Evolutionary conservation across 1,139 yeast genomes (phyloP), one percentile per base, ranked within the genome.

Genomic region (Lodderomyces jiufengensis): DNA sequence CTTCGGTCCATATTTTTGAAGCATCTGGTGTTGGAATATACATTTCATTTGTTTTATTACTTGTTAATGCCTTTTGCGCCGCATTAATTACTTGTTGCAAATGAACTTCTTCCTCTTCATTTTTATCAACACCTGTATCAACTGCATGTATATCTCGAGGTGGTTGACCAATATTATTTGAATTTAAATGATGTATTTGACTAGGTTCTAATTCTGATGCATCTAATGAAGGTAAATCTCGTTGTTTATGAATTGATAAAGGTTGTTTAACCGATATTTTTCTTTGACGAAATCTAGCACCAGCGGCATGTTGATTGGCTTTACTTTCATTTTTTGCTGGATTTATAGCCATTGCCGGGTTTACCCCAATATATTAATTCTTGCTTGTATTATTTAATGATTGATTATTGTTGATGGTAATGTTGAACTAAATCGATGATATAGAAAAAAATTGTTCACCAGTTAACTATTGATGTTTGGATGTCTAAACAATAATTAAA

Each of bases 1-100:
- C 95, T 24, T 86, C 95, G 3, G 67, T 59, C 96, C 97, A 88
- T 23, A 76, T 66, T 50, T 73, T 73, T 1, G 95, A 83, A 2
- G 98, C 97, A 66, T 88, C 95, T 0, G 98, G 98, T 0, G 98
- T 92, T 2, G 98, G 99, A 50, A 92, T 94, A 56, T 84, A 92
- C 18, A 86, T 83, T 15, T 43, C 50, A 30, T 39, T 42, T 29
- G 42, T 29, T 21, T 39, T 31, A 11, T 57, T 57, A 14, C 35
- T 30, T n/a, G 34, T 21, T 31, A 78, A 69, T 3, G 83, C 84
- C 24, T 81, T 74, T 42, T 77, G 80, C 3, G 87, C 80, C 3
- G 92, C 88, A 57, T 79, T 78, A 44, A 84, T 83, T 30, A 92
- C 97, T 44, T 85, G 90, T 58, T 90, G 95, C 46, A 92, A 72